Evolutionary conservation across 306 rosid genomes (phyloP).

Genomic region (Calophaca sinica): DNA sequence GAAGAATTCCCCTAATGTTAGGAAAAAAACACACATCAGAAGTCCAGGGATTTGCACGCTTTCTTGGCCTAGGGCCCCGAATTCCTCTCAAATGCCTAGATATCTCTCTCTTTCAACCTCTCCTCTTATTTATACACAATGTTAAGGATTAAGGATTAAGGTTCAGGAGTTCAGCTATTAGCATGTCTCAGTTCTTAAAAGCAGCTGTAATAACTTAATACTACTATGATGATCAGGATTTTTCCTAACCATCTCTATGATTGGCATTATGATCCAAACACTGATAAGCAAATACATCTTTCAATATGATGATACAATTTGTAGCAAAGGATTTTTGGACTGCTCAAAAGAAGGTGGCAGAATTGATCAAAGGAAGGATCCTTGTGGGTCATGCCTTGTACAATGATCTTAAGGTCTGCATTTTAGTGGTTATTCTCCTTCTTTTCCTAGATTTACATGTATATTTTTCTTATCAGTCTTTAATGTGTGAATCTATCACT

Average conservation of each 20-base stretch:
- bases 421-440: constrained; percentile 37
- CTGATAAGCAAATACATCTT: constrained; percentile 31
- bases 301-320: constrained; percentile 39
- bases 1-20: background rate
- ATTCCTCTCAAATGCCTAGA: too few relatives aligned
- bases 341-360: constrained; percentile 89
- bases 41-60: too few relatives aligned
- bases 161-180: constrained; percentile 23
- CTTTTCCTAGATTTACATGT: background rate
- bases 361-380: constrained; percentile 75
- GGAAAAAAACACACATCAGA: background rate
- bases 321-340: constrained; percentile 76
- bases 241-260: constrained; percentile 14
- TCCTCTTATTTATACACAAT: too few relatives aligned
- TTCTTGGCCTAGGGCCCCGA: too few relatives aligned
- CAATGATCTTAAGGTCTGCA: constrained; percentile 86
- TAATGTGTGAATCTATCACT: constrained; percentile 29
- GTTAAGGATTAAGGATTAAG: constrained; percentile 9
- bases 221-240: constrained; percentile 20
- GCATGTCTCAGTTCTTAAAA: constrained; percentile 25
- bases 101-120: too few relatives aligned
- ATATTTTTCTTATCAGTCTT: constrained; percentile 29
- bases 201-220: constrained; percentile 34
- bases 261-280: constrained; percentile 27
- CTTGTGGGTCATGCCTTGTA: constrained; percentile 95